phyloP scores from a whole-genome alignment of 495 filamentous ascomycete species.

The Echria macrotheca region DNA sequence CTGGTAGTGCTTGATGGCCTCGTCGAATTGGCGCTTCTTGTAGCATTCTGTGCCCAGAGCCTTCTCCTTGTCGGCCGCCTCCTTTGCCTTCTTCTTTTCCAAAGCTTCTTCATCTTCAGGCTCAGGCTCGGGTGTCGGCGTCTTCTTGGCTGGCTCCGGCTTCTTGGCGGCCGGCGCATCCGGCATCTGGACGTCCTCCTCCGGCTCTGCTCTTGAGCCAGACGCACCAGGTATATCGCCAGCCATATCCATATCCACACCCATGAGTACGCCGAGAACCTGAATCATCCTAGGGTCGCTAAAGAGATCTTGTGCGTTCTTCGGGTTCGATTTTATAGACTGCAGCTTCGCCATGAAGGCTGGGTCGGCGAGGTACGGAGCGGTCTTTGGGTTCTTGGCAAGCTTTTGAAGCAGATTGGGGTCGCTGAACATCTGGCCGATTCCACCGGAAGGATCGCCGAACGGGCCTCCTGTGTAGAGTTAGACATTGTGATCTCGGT shows the following conservation, averaged over 20 bases:
- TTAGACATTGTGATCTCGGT: neutral
- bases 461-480: conserved; percentile 34
- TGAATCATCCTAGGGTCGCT: conserved; percentile 87
- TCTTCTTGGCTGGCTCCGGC: conserved; percentile 38
- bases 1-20: conserved; percentile 88
- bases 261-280: conserved; percentile 88
- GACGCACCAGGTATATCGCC: conserved; percentile 42
- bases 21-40: conserved; percentile 95
- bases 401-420: conserved; percentile 85
- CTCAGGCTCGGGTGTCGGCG: conserved; percentile 54
- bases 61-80: conserved; percentile 91
- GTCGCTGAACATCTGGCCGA: conserved; percentile 90
- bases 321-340: conserved; percentile 72
- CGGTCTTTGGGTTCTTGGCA: conserved; percentile 88
- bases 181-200: conserved; percentile 76
- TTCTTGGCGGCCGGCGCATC: conserved; percentile 48
- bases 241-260: conserved; percentile 87
- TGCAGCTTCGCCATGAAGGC: conserved; percentile 88
- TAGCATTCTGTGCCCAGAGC: conserved; percentile 89
- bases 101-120: conserved; percentile 73
- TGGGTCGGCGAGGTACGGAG: conserved; percentile 71
- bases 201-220: conserved; percentile 45
- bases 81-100: conserved; percentile 83
- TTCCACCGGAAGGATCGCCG: conserved; percentile 62
- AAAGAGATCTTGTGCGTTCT: conserved; percentile 71